A percentile compares a stretch with the other conserved stretches of the same genome.
Evolutionary conservation across 805 yeast species (phyloP).

Genomic region (Metschnikowia lachancei): DNA sequence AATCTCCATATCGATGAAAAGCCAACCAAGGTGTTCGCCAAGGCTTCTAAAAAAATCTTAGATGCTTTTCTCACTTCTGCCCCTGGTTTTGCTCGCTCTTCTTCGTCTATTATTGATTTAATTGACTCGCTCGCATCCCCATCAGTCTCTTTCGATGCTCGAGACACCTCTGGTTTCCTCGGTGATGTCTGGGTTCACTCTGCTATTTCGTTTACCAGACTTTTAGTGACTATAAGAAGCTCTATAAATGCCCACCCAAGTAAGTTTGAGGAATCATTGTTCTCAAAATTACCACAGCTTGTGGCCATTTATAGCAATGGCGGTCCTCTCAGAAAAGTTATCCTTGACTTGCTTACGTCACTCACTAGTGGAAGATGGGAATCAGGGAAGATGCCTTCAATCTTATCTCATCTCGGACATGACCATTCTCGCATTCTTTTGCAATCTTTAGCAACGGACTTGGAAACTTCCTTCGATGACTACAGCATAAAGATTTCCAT

Average conservation of each 20-base stretch:
- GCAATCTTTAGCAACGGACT: conserved; percentile 56
- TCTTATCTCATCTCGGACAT: conserved; percentile 78
- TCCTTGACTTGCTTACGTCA: conserved; percentile 56
- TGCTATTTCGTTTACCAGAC: conserved; percentile 54
- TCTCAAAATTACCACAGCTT: conserved; percentile 51
- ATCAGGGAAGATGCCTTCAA: conserved; percentile 62
- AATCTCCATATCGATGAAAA: conserved; percentile 32
- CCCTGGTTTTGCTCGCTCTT: conserved; percentile 50
- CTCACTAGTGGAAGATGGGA: conserved; percentile 58
- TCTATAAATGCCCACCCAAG: conserved; percentile 50
- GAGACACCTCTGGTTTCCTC: conserved; percentile 47
- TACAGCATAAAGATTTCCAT: conserved; percentile 51
- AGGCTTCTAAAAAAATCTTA: conserved; percentile 50
- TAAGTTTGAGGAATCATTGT: conserved; percentile 60
- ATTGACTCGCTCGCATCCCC: conserved; percentile 46
- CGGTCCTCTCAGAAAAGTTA: conserved; percentile 45
- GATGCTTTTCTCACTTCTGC: conserved; percentile 54
- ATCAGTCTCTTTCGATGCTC: conserved; percentile 35
- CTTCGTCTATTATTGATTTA: conserved; percentile 50
- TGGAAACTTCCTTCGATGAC: conserved; percentile 55
- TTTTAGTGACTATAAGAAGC: conserved; percentile 57
- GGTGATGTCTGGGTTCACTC: conserved; percentile 48
- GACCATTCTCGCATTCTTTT: conserved; percentile 58
- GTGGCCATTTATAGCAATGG: conserved; percentile 56
- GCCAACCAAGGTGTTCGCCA: conserved; percentile 48